Percentiles rank a stretch among this genome's conserved stretches.
Evolutionary conservation across 371 early-diverging fungal species (phyloP).

Genomic region (Mortierella sp.): DNA sequence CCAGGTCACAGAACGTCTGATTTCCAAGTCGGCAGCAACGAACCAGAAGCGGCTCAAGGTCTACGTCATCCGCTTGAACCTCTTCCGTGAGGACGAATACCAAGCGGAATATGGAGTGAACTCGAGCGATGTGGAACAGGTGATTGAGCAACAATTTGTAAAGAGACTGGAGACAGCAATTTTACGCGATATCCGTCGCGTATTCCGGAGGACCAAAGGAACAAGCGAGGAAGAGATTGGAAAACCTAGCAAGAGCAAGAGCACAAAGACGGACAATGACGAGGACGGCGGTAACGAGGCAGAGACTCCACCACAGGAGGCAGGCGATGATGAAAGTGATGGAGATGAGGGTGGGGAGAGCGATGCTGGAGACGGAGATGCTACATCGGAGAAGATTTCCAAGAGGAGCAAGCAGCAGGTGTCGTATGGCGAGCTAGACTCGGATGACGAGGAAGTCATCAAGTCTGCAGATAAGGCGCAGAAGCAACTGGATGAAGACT

Average conservation of each 20-base stretch:
- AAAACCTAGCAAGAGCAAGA: slow-evolving; percentile 53
- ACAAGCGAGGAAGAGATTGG: slow-evolving; percentile 54
- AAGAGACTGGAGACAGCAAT: slow-evolving; percentile 71
- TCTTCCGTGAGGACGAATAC: slow-evolving; percentile 86
- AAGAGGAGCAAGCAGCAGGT: slow-evolving; percentile 73
- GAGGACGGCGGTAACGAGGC: slow-evolving; percentile 58
- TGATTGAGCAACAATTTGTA: slow-evolving; percentile 80
- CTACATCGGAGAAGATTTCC: slow-evolving; percentile 67
- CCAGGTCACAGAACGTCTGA: slow-evolving; percentile 71
- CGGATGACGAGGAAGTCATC: slow-evolving; percentile 75
- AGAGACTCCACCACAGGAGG: slow-evolving; percentile 32
- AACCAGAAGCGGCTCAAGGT: slow-evolving; percentile 70
- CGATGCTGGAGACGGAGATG: slow-evolving; percentile 77
- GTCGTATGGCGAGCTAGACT: slow-evolving; percentile 80
- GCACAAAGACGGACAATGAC: slow-evolving; percentile 55
- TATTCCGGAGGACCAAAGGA: slow-evolving; percentile 54
- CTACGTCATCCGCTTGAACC: slow-evolving; percentile 82
- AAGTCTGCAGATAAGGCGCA: slow-evolving; percentile 57
- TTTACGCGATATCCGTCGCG: slow-evolving; percentile 46
- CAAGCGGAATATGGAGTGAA: slow-evolving; percentile 81
- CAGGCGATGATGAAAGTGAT: neutral
- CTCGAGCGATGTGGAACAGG: slow-evolving; percentile 72
- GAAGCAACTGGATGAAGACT: slow-evolving; percentile 61
- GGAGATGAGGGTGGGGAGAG: slow-evolving; percentile 58
- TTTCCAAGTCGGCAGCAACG: slow-evolving; percentile 60